phyloP scores from a whole-genome alignment of 441 rosid species.

The Capsella rubella region DNA sequence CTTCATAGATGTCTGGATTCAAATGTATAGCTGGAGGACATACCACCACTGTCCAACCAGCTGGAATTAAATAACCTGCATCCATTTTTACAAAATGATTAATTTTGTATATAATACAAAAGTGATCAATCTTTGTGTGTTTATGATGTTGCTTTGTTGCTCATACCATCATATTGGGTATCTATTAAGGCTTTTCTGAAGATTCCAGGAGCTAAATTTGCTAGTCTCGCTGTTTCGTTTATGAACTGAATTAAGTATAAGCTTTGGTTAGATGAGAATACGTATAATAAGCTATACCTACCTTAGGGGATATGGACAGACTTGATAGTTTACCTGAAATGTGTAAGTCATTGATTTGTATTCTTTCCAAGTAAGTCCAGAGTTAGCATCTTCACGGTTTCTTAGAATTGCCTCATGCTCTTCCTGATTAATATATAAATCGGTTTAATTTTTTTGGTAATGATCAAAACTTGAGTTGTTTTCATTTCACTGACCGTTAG shows the following conservation, averaged over 20 bases:
- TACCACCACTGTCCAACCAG: constrained; percentile 95
- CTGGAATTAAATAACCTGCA: constrained; percentile 85
- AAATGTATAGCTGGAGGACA: constrained; percentile 98
- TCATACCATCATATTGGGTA: constrained; percentile 68
- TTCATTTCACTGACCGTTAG: constrained; percentile 58
- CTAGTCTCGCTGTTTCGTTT: constrained; percentile 86
- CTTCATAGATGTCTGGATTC: constrained; percentile 70
- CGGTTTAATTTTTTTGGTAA: no score
- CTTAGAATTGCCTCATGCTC: constrained; percentile 48
- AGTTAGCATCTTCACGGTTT: constrained; percentile 54
- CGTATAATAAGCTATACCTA: not conserved
- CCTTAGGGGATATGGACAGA: not conserved
- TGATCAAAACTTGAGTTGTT: not conserved
- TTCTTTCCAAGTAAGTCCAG: constrained; percentile 85
- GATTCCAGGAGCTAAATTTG: constrained; percentile 88
- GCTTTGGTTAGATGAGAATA: not conserved
- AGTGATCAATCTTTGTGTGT: not conserved
- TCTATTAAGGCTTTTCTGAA: constrained; percentile 85
- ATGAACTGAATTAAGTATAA: constrained; percentile 59
- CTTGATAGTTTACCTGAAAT: constrained; percentile 60
- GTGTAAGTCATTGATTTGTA: constrained; percentile 95
- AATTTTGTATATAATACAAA: not conserved
- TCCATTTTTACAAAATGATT: constrained; percentile 25
- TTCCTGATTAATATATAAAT: no score
- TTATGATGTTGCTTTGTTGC: not conserved